Base-by-base conservation (phyloP, 805 yeast species). In the Wickerhamiella kurtzmanii region DNA sequence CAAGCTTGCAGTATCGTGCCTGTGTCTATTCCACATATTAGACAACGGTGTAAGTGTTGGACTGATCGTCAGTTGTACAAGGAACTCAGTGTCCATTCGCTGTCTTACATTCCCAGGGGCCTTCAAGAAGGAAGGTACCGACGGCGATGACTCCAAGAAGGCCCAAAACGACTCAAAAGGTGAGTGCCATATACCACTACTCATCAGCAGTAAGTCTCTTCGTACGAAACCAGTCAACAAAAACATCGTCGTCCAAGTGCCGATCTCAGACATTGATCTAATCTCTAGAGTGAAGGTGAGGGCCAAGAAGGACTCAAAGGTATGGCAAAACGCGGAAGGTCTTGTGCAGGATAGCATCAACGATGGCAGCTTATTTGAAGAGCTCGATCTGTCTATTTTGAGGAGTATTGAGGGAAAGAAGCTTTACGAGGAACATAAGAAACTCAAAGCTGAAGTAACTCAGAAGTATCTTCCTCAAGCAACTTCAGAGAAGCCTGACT, bases 201-300 rank as follows among this genome's bases (percentile, higher is more conserved):
- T 42, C n/a, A 42, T 42, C 17, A 22, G 5, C 4, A 2, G 13
- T 16, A n/a, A 16, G 22, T 2, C 38, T 11, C 11, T 42, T 2
- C 44, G 37, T 3, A 9, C 13, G 22, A 42, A 28, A 5, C 4
- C 21, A 3, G n/a, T n/a, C 3, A 19, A 25, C 17, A 28, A 20
- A 2, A 20, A 18, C 11, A 2, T 15, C 8, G 20, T 42, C 43
- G 18, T 13, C 4, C 42, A 22, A 17, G 47, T 44, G 22, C 42
- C 41, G 3, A 19, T 37, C 8, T 25, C 47, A 37, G 32, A 28
- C 15, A 44, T 44, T n/a, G 42, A 37, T 22, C 40, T 44, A 18
- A 44, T 44, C n/a, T 44, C 47, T 25, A 8, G 16, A 8, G 22
- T 25, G 38, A 16, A 32, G 18, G n/a, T 37, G 6, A 17, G 16